phyloP scores from a whole-genome alignment of 2,329 filamentous ascomycete species.

The Atkinsonella hypoxylon region DNA sequence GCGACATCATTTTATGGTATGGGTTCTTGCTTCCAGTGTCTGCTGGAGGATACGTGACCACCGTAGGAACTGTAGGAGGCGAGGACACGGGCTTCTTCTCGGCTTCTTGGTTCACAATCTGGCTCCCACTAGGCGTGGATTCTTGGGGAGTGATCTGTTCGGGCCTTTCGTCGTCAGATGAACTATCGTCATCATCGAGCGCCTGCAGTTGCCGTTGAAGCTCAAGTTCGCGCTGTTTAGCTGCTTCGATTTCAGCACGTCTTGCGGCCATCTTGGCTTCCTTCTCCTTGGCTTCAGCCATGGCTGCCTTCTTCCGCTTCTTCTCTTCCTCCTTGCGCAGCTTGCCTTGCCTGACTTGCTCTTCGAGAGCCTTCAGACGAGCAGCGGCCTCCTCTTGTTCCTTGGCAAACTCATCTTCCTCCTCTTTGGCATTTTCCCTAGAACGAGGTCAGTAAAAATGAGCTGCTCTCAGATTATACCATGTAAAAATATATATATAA shows the following conservation, averaged over 20 bases:
- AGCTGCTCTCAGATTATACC: background rate
- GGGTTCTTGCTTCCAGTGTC: constrained; percentile 84
- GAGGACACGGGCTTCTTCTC: constrained; percentile 37
- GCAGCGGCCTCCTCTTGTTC: constrained; percentile 74
- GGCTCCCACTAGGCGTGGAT: constrained; percentile 39
- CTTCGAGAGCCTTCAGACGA: constrained; percentile 78
- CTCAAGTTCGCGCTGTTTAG: constrained; percentile 79
- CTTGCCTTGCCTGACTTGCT: constrained; percentile 88
- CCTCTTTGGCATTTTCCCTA: constrained; percentile 60
- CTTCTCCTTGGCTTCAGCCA: constrained; percentile 78
- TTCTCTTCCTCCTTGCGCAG: constrained; percentile 95
- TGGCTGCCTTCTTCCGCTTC: constrained; percentile 76
- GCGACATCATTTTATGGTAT: constrained; percentile 81
- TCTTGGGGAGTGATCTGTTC: constrained; percentile 54
- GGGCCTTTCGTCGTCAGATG: constrained; percentile 67
- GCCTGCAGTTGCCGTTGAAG: constrained; percentile 76
- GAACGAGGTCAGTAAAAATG: constrained; percentile 15
- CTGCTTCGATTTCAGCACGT: constrained; percentile 83
- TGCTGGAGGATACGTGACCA: constrained; percentile 40
- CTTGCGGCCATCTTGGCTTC: constrained; percentile 74
- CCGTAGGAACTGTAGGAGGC: constrained; percentile 39
- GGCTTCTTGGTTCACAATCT: constrained; percentile 40
- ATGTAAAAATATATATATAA: constrained; percentile 19
- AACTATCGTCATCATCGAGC: constrained; percentile 61
- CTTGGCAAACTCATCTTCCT: constrained; percentile 68